Base-by-base conservation (phyloP, 1,284 basidiomycete genomes). In the Rhodotorula sp. region DNA sequence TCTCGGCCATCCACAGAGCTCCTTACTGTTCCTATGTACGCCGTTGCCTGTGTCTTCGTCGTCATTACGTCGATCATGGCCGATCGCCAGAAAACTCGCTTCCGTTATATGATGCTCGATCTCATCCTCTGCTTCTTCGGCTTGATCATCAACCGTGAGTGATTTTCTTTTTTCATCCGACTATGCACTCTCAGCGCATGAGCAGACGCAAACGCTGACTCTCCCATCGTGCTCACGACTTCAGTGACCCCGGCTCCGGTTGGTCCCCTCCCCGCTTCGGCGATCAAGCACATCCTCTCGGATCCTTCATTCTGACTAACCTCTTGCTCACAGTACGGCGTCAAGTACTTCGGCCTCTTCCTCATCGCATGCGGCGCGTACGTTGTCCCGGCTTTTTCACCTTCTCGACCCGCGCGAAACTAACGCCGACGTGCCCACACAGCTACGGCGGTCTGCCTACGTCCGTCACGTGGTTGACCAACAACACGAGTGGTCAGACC, bases 391-490 rank as follows among this genome's bases (percentile, higher is more conserved):
- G n/a, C 18, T 51, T n/a, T 51, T 24, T 24, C 49, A 42, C 37
- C 37, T 42, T 42, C 37, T 42, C 37, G 14, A 42, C 12, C 37
- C 37, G 37, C 37, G 12, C 37, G 37, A 42, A 2, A 14, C 37
- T 42, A 42, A 42, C 37, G 37, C 10, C 37, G 37, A 12, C 37
- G 10, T 24, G 20, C 53, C 17, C 26, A 17, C 24, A 18, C 26
- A 54, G 53, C 24, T 62, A 62, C 29, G 62, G 62, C 48, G 70
- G 70, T 14, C 59, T 89, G 86, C 82, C 83, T 87, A 66, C 84
- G 84, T 62, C 87, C 88, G 83, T 89, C 17, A 84, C 87, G 26
- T 91, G 89, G 89, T 75, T 78, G 29, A 84, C 86, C 7, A 87
- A 87, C 77, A 88, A 88, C 73, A 80, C 87, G 3, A 78, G 83